phyloP scores from a whole-genome alignment of 148 eudicot species.

The Rhododendron vialii region DNA sequence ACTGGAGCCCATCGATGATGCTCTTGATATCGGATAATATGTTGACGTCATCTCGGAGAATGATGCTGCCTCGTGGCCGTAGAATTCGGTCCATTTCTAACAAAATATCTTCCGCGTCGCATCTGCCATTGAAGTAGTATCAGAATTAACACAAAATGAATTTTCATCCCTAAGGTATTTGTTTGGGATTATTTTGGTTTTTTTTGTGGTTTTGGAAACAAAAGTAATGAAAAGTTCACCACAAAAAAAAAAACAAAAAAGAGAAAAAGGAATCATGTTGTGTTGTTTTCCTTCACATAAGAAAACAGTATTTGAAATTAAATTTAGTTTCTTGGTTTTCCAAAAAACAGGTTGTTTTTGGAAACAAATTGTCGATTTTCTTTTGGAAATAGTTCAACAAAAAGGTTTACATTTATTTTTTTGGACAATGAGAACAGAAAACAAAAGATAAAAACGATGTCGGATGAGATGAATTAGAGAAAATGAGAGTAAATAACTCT shows the following conservation, averaged over 20 bases:
- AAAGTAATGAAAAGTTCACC: background rate
- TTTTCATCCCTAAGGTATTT: background rate
- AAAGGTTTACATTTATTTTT: no score
- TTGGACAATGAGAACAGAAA: background rate
- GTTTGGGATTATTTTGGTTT: background rate
- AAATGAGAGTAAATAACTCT: background rate
- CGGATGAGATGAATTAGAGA: background rate
- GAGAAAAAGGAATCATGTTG: background rate
- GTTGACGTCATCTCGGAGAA: slow-evolving; percentile 74
- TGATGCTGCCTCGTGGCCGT: slow-evolving; percentile 69
- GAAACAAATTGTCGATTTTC: no score
- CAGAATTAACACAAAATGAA: background rate
- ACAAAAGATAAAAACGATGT: background rate
- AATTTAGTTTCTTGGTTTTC: background rate
- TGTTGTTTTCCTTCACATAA: background rate
- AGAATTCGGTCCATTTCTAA: slow-evolving; percentile 84
- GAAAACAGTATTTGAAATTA: background rate
- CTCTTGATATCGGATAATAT: slow-evolving; percentile 47
- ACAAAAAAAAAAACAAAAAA: background rate
- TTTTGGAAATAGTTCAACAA: background rate
- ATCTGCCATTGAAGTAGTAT: slow-evolving; percentile 32
- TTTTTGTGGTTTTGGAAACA: background rate
- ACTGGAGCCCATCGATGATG: slow-evolving; percentile 51
- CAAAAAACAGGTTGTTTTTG: background rate
- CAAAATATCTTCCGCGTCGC: slow-evolving; percentile 61